These are phyloP conservation scores for Alnus glutinosa DNA, from an alignment of 306 rosid species.

Conservation along the genomic window DNA sequence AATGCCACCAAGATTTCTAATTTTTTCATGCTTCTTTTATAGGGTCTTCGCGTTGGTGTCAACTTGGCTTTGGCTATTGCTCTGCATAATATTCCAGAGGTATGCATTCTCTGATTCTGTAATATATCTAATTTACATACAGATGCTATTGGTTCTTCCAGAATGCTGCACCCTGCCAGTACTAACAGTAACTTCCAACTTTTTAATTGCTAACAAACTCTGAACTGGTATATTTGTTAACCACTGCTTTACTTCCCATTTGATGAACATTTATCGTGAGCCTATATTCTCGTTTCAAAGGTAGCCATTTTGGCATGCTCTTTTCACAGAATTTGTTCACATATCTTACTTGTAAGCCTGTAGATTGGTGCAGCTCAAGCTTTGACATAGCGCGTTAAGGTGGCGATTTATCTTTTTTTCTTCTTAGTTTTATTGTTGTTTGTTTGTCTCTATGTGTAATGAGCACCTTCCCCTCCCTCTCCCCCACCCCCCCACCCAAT, in stretches of 20 bases:
- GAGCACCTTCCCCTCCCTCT: too few relatives aligned
- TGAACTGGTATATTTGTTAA: neutral
- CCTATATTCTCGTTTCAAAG: neutral
- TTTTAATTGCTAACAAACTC: neutral
- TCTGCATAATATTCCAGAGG: constrained; percentile 98
- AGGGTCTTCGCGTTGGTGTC: constrained; percentile 96
- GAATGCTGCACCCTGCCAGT: constrained; percentile 17
- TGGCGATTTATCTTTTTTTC: too few relatives aligned
- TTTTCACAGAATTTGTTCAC: neutral
- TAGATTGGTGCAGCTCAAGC: too few relatives aligned
- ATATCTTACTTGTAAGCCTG: neutral
- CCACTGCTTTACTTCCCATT: neutral
- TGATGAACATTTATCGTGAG: neutral
- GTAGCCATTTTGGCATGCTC: neutral
- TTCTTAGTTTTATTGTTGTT: too few relatives aligned
- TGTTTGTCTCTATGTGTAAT: too few relatives aligned
- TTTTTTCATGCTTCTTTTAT: constrained; percentile 31
- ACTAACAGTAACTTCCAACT: constrained; percentile 3
- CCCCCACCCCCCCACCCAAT: too few relatives aligned
- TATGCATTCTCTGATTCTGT: constrained; percentile 34
- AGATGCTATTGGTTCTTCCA: constrained; percentile 17
- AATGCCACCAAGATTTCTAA: constrained; percentile 26
- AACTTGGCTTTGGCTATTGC: constrained; percentile 98
- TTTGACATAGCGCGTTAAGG: too few relatives aligned
- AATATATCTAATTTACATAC: constrained; percentile 1